Percentiles rank a stretch among this genome's conserved stretches.
phyloP scores from a whole-genome alignment of 192 early-diverging fungal genomes.

The Rhizophagus prolifer region DNA sequence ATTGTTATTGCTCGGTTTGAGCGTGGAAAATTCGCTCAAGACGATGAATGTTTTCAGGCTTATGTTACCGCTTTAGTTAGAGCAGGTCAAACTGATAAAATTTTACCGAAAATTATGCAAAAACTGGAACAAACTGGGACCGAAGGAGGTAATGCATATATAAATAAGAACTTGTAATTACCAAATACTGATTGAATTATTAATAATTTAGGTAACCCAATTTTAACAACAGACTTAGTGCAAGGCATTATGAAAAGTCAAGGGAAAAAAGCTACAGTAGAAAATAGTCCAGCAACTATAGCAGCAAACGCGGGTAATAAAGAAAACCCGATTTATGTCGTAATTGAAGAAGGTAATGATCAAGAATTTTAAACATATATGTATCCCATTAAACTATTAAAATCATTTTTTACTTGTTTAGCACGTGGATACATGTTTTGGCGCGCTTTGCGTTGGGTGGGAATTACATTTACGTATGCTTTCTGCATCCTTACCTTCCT shows the following conservation, averaged over 20 bases:
- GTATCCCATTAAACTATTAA: background rate
- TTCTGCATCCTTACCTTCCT: constrained; percentile 72
- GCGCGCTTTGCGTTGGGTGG: constrained; percentile 58
- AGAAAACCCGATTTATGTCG: constrained; percentile 60
- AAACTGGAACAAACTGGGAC: constrained; percentile 43
- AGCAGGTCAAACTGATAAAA: constrained; percentile 52
- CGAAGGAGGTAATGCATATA: constrained; percentile 29
- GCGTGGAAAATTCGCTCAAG: constrained; percentile 48
- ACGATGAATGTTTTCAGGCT: constrained; percentile 54
- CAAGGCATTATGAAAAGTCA: constrained; percentile 35
- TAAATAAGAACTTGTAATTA: constrained; percentile 20
- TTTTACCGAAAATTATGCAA: constrained; percentile 55
- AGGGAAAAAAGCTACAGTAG: constrained; percentile 34
- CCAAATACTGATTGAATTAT: background rate
- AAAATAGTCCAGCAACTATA: constrained; percentile 34
- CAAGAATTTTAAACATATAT: background rate
- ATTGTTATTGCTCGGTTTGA: constrained; percentile 57
- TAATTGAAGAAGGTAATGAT: constrained; percentile 55
- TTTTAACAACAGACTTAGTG: constrained; percentile 24
- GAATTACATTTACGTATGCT: constrained; percentile 62
- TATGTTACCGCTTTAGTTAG: constrained; percentile 54
- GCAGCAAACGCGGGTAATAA: constrained; percentile 47
- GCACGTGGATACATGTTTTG: constrained; percentile 59
- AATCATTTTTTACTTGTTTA: constrained; percentile 10
- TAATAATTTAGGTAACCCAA: constrained; percentile 4